phyloP scores from a whole-genome alignment of 352 stramenopile species.

The Blastocystis sp. region DNA sequence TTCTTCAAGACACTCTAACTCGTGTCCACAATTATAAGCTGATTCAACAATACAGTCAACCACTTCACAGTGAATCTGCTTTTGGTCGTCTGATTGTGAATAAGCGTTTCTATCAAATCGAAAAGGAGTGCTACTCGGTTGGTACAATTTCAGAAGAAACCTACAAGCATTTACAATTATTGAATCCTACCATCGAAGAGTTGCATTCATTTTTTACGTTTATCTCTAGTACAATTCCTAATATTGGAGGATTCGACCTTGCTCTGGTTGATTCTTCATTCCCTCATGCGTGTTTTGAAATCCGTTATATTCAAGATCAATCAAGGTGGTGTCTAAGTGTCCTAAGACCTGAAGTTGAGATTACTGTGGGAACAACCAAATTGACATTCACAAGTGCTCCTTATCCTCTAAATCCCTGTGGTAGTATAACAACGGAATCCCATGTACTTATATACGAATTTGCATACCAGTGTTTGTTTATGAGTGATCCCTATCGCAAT shows the following conservation, averaged over 20 bases:
- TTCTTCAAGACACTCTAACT: conserved; percentile 7
- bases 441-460: background rate
- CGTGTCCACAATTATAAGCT: conserved; percentile 42
- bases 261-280: conserved; percentile 8
- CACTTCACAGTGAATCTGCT: background rate
- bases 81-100: background rate
- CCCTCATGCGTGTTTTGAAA: background rate
- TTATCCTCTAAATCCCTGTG: background rate
- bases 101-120: background rate
- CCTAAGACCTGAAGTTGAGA: background rate
- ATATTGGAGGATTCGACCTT: background rate
- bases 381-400: background rate
- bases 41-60: background rate
- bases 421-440: background rate
- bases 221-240: background rate
- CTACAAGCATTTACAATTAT: background rate
- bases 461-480: conserved; percentile 50
- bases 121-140: background rate
- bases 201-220: background rate
- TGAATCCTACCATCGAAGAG: conserved; percentile 32
- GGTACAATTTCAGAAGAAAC: background rate
- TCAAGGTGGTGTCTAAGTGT: background rate
- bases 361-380: background rate
- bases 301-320: background rate
- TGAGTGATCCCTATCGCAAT: conserved; percentile 39